Evolutionary conservation across 2,329 filamentous ascomycete species (phyloP).

Genomic region (Ascochyta rabiei): DNA sequence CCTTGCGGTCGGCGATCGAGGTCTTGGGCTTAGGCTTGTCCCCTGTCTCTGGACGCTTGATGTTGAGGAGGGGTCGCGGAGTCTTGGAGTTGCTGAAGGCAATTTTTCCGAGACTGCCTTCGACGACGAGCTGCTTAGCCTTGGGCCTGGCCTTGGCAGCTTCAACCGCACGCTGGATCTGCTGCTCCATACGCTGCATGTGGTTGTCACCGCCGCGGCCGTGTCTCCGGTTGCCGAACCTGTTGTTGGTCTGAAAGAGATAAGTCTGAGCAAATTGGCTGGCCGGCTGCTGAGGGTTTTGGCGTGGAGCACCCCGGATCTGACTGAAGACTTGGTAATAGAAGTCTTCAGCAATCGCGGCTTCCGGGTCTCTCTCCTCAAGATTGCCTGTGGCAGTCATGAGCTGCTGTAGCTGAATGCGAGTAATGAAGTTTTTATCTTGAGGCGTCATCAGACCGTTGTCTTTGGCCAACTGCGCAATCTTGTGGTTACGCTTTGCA

Average conservation of each 20-base stretch:
- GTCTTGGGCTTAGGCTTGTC: constrained; percentile 55
- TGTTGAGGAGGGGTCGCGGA: constrained; percentile 90
- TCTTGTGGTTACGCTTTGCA: constrained; percentile 98
- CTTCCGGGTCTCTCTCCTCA: constrained; percentile 78
- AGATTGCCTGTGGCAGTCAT: constrained; percentile 90
- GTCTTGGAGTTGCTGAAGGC: constrained; percentile 99
- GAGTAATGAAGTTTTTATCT: constrained; percentile 98
- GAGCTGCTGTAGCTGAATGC: constrained; percentile 95
- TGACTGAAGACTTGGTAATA: constrained; percentile 98
- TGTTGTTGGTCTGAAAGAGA: constrained; percentile 89
- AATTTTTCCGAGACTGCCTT: constrained; percentile 95
- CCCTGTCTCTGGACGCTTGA: constrained; percentile 81
- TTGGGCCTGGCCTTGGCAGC: constrained; percentile 97
- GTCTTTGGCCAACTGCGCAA: constrained; percentile 87
- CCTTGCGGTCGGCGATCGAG: constrained; percentile 76
- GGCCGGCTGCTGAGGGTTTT: constrained; percentile 89
- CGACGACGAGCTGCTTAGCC: constrained; percentile 95
- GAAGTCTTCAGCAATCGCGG: constrained; percentile 88
- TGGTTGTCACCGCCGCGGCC: constrained; percentile 91
- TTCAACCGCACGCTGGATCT: constrained; percentile 95
- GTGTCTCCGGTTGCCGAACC: constrained; percentile 77
- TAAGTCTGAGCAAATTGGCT: constrained; percentile 99
- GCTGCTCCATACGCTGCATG: constrained; percentile 98
- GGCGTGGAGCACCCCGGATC: constrained; percentile 85
- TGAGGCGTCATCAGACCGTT: constrained; percentile 99